These are phyloP conservation scores for Kipferlia bialata DNA, from an alignment of 78 protist genomes.

Conservation along the genomic window DNA sequence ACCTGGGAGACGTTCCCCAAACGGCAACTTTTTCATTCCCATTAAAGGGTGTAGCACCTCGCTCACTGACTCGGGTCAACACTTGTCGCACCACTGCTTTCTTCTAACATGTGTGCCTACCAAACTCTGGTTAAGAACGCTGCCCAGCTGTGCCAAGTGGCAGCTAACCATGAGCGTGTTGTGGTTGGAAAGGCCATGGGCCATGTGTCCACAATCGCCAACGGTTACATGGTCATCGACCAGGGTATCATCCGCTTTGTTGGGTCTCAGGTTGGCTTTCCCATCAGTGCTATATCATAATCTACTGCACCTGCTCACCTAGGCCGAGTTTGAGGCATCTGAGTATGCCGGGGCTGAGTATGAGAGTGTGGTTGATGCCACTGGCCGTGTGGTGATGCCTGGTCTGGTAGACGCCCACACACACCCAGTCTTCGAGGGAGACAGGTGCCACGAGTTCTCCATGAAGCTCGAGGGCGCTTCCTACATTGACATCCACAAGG, in stretches of 20 bases:
- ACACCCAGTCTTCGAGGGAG: constrained; percentile 65
- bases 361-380: neutral
- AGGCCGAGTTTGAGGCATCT: too few species aligned
- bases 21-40: too few species aligned
- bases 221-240: neutral
- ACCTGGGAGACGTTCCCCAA: too few species aligned
- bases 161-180: neutral
- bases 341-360: neutral
- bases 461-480: constrained; percentile 58
- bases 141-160: too few species aligned
- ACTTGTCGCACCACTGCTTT: too few species aligned
- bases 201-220: neutral
- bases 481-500: constrained; percentile 63
- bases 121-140: too few species aligned
- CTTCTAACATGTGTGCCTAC: too few species aligned
- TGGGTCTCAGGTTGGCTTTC: neutral
- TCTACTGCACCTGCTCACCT: too few species aligned
- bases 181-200: neutral
- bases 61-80: too few species aligned
- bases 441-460: constrained; percentile 54
- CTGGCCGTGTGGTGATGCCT: neutral
- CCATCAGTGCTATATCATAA: neutral
- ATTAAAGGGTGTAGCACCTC: too few species aligned
- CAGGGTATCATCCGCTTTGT: neutral
- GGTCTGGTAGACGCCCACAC: constrained; percentile 70